Conservation (phyloP, 495 filamentous ascomycete genomes). For the Cudoniella acicularis region DNA sequence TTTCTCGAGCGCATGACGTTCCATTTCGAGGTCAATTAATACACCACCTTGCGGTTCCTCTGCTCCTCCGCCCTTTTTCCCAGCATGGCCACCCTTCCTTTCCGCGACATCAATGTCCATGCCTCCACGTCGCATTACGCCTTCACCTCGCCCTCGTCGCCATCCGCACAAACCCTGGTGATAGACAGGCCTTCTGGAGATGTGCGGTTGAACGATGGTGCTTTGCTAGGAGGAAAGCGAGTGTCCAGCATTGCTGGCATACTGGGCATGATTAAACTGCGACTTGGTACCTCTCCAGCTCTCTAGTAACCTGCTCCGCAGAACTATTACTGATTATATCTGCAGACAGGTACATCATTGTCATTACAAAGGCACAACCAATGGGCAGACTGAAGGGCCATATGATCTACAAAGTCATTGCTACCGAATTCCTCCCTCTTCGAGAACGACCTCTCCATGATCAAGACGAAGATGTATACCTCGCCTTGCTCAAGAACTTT, state of each 20-base stretch:
- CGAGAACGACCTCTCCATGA: constrained; percentile 90
- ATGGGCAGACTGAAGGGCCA: constrained; percentile 89
- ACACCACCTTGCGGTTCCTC: neutral
- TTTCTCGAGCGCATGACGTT: neutral
- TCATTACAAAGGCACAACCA: constrained; percentile 90
- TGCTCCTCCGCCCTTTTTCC: constrained; percentile 2
- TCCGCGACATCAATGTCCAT: constrained; percentile 94
- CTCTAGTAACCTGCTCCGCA: neutral
- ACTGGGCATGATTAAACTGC: constrained; percentile 82
- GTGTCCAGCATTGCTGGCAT: constrained; percentile 94
- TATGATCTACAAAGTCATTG: constrained; percentile 85
- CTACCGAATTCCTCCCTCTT: constrained; percentile 90
- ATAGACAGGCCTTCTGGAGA: constrained; percentile 93
- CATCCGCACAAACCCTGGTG: constrained; percentile 78
- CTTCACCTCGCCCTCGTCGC: constrained; percentile 93
- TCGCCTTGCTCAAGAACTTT: constrained; percentile 70
- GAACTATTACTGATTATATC: constrained; percentile 13
- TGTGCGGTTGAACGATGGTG: constrained; percentile 74
- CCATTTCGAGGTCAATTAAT: neutral
- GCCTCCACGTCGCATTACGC: constrained; percentile 88
- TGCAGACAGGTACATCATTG: constrained; percentile 91
- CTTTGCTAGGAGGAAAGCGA: constrained; percentile 68
- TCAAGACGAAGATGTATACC: constrained; percentile 86
- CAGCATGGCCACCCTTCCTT: constrained; percentile 70
- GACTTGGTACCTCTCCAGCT: constrained; percentile 61